Percentiles rank a stretch among this genome's conserved stretches.
These are phyloP conservation scores for Mycena alexandri DNA, from an alignment of 768 basidiomycete genomes.

Conservation along the genomic window DNA sequence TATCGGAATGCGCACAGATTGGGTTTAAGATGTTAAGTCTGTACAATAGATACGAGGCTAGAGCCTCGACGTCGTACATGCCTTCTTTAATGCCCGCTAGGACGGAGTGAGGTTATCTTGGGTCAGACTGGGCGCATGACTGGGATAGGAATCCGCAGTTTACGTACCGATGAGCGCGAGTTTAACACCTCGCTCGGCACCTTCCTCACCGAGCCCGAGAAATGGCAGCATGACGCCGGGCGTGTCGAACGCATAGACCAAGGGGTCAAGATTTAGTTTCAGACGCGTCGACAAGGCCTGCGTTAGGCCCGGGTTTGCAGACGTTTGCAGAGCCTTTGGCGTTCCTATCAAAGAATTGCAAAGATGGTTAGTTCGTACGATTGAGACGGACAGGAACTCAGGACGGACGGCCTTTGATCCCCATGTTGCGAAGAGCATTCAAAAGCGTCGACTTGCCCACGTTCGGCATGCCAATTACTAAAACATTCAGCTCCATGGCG, in stretches of 20 bases:
- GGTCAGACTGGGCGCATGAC: constrained; percentile 11
- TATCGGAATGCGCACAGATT: constrained; percentile 61
- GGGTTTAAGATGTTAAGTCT: constrained; percentile 85
- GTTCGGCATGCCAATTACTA: constrained; percentile 99
- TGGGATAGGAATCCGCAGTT: constrained; percentile 30
- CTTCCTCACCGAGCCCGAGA: constrained; percentile 86
- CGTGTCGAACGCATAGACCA: constrained; percentile 94
- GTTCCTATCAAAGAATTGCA: constrained; percentile 59
- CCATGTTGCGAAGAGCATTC: constrained; percentile 89
- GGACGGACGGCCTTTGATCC: constrained; percentile 82
- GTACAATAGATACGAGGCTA: constrained; percentile 90
- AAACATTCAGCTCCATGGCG: constrained; percentile 84
- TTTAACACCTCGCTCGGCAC: constrained; percentile 93
- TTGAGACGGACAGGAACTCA: constrained; percentile 46
- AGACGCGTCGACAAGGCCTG: constrained; percentile 89
- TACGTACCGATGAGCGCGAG: constrained; percentile 91
- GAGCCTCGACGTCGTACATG: constrained; percentile 85
- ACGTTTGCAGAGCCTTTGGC: constrained; percentile 91
- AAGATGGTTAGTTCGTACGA: constrained; percentile 18
- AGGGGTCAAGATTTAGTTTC: constrained; percentile 83
- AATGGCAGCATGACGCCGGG: constrained; percentile 98
- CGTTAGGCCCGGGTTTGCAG: constrained; percentile 91
- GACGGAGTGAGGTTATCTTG: constrained; percentile 37
- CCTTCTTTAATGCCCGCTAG: constrained; percentile 95
- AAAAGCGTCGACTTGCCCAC: constrained; percentile 97